phyloP scores from a whole-genome alignment of 352 stramenopile species.

The Globisporangium takayamanum region DNA sequence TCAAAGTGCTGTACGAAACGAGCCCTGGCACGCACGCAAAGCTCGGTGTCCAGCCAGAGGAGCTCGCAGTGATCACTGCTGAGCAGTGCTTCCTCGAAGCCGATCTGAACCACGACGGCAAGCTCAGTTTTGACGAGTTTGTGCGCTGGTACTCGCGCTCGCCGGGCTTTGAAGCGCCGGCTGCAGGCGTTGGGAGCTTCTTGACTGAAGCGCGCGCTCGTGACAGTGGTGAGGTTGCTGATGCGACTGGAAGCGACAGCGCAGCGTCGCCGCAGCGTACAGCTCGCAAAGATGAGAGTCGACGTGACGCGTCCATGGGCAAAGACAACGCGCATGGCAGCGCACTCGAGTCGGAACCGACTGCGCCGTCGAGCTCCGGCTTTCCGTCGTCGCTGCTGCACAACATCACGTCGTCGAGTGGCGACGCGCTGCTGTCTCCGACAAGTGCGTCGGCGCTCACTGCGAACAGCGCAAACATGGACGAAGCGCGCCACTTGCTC shows the following conservation, averaged over 20 bases:
- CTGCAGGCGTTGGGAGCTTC: conserved; percentile 25
- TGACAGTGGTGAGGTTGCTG: conserved; percentile 2
- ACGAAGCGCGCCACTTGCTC: conserved; percentile 60
- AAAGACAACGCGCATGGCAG: too few species aligned
- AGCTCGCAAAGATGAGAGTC: neutral
- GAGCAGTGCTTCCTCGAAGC: conserved; percentile 84
- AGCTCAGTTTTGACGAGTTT: conserved; percentile 85
- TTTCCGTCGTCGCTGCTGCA: conserved; percentile 42
- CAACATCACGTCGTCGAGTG: conserved; percentile 27
- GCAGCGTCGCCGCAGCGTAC: neutral
- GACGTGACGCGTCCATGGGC: too few species aligned
- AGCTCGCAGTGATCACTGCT: conserved; percentile 71
- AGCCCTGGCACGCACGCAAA: conserved; percentile 50
- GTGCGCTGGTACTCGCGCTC: conserved; percentile 76
- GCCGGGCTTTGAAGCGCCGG: conserved; percentile 34
- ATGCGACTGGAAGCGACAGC: neutral
- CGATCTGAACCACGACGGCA: conserved; percentile 72
- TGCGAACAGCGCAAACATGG: conserved; percentile 77
- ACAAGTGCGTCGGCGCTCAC: conserved; percentile 38
- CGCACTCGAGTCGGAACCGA: neutral
- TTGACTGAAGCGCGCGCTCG: conserved; percentile 9
- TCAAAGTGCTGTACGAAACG: conserved; percentile 84
- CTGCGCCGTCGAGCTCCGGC: conserved; percentile 3
- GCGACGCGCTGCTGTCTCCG: conserved; percentile 36
- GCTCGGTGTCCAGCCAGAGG: conserved; percentile 55